A percentile compares a stretch with the other conserved stretches of the same genome.
Evolutionary conservation across 441 rosid species (phyloP).

Genomic region (Croton laevigatus): DNA sequence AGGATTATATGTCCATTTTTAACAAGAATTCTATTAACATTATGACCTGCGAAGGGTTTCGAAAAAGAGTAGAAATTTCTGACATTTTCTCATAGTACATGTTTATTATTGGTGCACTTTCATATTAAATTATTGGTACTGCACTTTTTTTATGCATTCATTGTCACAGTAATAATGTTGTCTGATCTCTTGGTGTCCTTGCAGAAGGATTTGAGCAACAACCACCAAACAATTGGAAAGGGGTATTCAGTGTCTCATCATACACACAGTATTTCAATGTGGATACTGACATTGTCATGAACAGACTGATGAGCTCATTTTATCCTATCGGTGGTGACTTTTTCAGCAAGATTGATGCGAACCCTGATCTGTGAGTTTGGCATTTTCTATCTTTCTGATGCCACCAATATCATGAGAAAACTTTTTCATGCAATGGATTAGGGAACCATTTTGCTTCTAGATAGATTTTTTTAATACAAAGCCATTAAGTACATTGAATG

Average conservation of each 20-base stretch:
- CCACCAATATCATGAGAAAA: background rate
- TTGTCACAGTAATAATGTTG: constrained; percentile 5
- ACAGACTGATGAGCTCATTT: constrained; percentile 77
- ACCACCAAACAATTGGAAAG: constrained; percentile 73
- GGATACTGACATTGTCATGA: constrained; percentile 79
- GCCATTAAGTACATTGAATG: background rate
- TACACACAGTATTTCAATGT: constrained; percentile 82
- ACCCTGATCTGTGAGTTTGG: constrained; percentile 91
- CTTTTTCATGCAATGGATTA: background rate
- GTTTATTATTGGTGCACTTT: background rate
- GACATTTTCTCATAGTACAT: background rate
- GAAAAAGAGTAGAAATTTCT: constrained; percentile 4
- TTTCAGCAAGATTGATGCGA: constrained; percentile 85
- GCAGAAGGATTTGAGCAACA: constrained; percentile 84
- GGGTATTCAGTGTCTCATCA: constrained; percentile 70
- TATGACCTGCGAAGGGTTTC: background rate
- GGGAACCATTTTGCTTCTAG: background rate
- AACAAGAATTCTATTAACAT: background rate
- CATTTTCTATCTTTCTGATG: background rate
- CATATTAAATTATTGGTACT: constrained; percentile 7
- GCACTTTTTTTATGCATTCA: constrained; percentile 1
- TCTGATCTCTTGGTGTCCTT: background rate
- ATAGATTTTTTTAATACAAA: background rate
- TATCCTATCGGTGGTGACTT: constrained; percentile 71
- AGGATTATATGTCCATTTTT: background rate